These are phyloP conservation scores for Dunaliella primolecta DNA, from an alignment of 139 green algal genomes.

Conservation along the genomic window DNA sequence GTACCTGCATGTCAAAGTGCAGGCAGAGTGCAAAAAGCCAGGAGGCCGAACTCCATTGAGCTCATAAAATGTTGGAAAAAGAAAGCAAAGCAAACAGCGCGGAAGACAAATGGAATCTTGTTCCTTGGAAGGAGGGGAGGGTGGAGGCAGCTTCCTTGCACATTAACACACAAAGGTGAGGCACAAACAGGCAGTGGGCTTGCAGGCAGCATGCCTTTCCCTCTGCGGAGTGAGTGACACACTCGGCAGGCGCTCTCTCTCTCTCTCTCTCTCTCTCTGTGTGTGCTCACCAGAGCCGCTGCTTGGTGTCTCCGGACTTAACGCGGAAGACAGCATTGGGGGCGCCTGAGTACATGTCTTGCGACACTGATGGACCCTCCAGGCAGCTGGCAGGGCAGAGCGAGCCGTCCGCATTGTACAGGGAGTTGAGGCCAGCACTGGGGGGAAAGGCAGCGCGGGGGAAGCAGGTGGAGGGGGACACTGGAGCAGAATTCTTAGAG, in stretches of 20 bases:
- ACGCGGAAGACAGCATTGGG: slow-evolving; percentile 44
- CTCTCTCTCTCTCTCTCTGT: too few species aligned
- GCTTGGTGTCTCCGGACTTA: slow-evolving; percentile 40
- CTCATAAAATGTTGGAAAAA: too few species aligned
- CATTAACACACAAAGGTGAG: too few species aligned
- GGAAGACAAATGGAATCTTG: neutral
- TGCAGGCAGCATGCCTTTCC: too few species aligned
- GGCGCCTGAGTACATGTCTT: slow-evolving; percentile 4
- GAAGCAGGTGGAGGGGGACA: too few species aligned
- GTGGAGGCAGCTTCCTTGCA: neutral
- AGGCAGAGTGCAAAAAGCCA: neutral
- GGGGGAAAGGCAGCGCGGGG: too few species aligned
- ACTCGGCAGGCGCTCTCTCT: too few species aligned
- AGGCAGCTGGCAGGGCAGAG: neutral
- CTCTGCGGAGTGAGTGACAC: too few species aligned
- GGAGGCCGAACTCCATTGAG: too few species aligned
- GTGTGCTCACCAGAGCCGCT: slow-evolving; percentile 56
- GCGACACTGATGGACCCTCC: slow-evolving; percentile 20
- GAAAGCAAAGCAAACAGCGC: neutral
- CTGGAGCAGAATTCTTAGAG: too few species aligned
- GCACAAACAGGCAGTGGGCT: too few species aligned
- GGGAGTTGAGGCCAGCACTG: slow-evolving; percentile 6
- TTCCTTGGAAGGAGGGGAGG: neutral
- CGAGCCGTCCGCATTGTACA: slow-evolving; percentile 35
- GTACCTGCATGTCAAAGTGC: slow-evolving; percentile 32